Conservation (phyloP, 495 filamentous ascomycete species). For the Penicillium ochrochloron region DNA sequence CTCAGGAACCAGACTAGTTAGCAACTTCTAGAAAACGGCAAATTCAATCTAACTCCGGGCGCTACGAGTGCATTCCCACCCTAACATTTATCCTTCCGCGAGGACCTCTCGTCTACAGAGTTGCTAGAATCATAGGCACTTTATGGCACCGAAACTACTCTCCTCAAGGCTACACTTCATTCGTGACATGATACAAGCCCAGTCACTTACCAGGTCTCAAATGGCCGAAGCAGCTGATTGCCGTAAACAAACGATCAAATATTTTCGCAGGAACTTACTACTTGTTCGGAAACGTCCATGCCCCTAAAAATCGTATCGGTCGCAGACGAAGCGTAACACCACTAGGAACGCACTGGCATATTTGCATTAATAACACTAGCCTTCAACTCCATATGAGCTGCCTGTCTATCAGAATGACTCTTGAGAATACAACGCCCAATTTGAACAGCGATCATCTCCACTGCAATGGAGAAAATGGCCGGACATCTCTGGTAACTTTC, state of each 20-base stretch:
- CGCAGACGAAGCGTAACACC: too few species aligned
- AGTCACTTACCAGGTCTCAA: slow-evolving; percentile 1
- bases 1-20: too few species aligned
- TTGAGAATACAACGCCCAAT: background rate
- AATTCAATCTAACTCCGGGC: too few species aligned
- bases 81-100: background rate
- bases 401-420: background rate
- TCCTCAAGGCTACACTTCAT: background rate
- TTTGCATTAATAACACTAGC: background rate
- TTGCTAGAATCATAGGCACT: background rate
- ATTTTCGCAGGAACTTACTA: too few species aligned
- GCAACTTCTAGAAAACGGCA: too few species aligned
- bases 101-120: background rate
- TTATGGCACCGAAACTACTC: slow-evolving; percentile 4
- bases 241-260: background rate
- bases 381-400: slow-evolving; percentile 1
- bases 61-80: too few species aligned
- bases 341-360: too few species aligned
- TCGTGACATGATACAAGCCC: background rate
- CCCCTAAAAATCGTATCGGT: too few species aligned
- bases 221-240: slow-evolving; percentile 1
- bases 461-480: background rate
- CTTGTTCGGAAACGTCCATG: too few species aligned
- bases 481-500: background rate
- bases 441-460: background rate